Percentiles rank a stretch among this genome's conserved stretches.
These are phyloP conservation scores for Rhizopogon roseolus DNA, from an alignment of 768 basidiomycete species.

Conservation along the genomic window DNA sequence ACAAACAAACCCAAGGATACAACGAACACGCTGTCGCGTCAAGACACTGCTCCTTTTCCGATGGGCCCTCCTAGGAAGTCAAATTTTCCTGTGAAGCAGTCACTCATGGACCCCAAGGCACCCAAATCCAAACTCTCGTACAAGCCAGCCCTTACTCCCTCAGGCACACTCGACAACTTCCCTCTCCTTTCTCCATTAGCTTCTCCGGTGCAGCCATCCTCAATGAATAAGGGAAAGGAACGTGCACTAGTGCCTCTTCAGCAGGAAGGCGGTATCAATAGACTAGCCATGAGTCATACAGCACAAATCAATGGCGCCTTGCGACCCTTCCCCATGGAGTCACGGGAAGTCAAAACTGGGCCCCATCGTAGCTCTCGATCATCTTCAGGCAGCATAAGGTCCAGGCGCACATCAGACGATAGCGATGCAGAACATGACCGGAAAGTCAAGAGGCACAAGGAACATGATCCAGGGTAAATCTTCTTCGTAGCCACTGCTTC, in stretches of 20 bases:
- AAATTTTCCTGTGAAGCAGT: slow-evolving; percentile 1
- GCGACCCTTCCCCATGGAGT: slow-evolving; percentile 47
- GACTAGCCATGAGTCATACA: not conserved
- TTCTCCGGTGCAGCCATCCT: not conserved
- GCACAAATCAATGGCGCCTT: not conserved
- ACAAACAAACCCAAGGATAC: slow-evolving; percentile 1
- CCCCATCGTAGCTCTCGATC: slow-evolving; percentile 22
- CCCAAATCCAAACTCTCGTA: not conserved
- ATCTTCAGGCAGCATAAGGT: slow-evolving; percentile 3
- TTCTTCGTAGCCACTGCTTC: not conserved
- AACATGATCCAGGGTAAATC: slow-evolving; percentile 12
- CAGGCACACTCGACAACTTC: slow-evolving; percentile 8
- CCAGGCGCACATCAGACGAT: slow-evolving; percentile 29
- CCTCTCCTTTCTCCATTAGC: slow-evolving; percentile 21
- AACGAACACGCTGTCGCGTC: slow-evolving; percentile 3
- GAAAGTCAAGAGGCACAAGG: slow-evolving; percentile 30
- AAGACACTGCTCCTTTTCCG: slow-evolving; percentile 13
- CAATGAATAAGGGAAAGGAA: slow-evolving; percentile 9
- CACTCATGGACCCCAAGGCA: not conserved
- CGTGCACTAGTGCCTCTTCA: slow-evolving; percentile 3
- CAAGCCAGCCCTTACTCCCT: not conserved
- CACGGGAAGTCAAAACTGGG: slow-evolving; percentile 37
- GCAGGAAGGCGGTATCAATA: not conserved
- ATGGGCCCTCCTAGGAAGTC: slow-evolving; percentile 19
- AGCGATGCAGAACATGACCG: slow-evolving; percentile 23